Evolutionary conservation across 1,284 basidiomycete genomes (phyloP).

Genomic region (Thecaphora frezii): DNA sequence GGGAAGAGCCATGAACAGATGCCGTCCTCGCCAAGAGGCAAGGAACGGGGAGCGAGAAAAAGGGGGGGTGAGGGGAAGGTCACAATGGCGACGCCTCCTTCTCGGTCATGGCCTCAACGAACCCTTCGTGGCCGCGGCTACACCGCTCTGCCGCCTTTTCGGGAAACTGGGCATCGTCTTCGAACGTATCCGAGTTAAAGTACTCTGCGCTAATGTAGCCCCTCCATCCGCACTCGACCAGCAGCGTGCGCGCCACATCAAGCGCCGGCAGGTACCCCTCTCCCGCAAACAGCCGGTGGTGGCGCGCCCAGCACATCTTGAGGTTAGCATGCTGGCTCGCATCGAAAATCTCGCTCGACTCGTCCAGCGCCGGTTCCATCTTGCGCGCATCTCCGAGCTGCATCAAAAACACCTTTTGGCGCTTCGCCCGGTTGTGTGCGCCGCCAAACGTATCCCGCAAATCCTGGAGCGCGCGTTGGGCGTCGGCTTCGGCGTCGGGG

Average conservation of each 20-base stretch:
- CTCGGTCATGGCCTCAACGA: background rate
- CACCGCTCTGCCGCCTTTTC: background rate
- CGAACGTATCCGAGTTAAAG: constrained; percentile 1
- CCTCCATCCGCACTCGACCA: constrained; percentile 1
- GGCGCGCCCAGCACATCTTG: constrained; percentile 15
- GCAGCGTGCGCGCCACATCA: background rate
- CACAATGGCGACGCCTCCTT: too few species aligned
- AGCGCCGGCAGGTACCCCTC: constrained; percentile 10
- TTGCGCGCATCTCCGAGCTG: constrained; percentile 24
- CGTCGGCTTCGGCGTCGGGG: background rate
- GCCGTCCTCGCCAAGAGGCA: too few species aligned
- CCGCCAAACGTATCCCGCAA: constrained; percentile 1
- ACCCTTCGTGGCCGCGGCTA: background rate
- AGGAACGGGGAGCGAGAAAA: too few species aligned
- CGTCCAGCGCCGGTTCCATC: constrained; percentile 5
- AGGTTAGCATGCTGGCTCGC: constrained; percentile 9
- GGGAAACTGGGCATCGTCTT: background rate
- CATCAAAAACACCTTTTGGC: constrained; percentile 22
- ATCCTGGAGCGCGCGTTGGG: background rate
- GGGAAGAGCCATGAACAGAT: too few species aligned
- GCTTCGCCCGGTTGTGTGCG: background rate
- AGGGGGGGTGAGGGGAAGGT: too few species aligned
- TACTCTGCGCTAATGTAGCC: constrained; percentile 8
- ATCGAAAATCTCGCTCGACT: constrained; percentile 5
- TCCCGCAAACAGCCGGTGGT: constrained; percentile 5